Conservation (phyloP, 2,329 filamentous ascomycete species). For the Camptophora hylomeconis region DNA sequence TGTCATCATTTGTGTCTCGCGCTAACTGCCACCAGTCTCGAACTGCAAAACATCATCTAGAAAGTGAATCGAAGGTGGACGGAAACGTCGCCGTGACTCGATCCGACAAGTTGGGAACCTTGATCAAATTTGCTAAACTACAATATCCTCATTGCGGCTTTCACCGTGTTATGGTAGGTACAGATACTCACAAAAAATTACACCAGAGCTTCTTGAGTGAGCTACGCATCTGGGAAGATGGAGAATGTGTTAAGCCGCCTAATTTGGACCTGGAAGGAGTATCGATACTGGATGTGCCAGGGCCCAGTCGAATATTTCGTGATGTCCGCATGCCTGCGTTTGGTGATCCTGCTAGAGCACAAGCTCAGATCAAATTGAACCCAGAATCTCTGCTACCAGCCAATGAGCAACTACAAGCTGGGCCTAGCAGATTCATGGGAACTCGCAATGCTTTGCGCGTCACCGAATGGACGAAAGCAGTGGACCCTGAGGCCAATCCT, state of each 20-base stretch:
- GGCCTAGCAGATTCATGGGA: slow-evolving; percentile 5
- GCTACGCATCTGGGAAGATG: no score
- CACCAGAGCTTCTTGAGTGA: no score
- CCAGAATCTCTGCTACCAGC: background rate
- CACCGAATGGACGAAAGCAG: slow-evolving; percentile 11
- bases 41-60: no score
- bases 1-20: background rate
- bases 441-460: slow-evolving; percentile 8
- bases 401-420: background rate
- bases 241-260: no score
- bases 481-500: slow-evolving; percentile 11
- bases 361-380: background rate
- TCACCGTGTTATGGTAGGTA: slow-evolving; percentile 10
- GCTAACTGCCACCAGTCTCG: slow-evolving; percentile 2
- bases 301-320: slow-evolving; percentile 1
- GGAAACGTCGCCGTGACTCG: no score
- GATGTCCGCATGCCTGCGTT: background rate
- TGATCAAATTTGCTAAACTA: slow-evolving; percentile 8
- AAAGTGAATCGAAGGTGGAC: no score
- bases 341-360: slow-evolving; percentile 1
- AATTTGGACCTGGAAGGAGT: no score
- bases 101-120: slow-evolving; percentile 5
- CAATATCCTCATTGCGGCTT: slow-evolving; percentile 5
- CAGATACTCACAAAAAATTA: no score
- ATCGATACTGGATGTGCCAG: no score